Evolutionary conservation across 202 grass and related monocot species (phyloP), one percentile per base, ranked within the genome.

Genomic region (Schoenoplectus tabernaemontani): DNA sequence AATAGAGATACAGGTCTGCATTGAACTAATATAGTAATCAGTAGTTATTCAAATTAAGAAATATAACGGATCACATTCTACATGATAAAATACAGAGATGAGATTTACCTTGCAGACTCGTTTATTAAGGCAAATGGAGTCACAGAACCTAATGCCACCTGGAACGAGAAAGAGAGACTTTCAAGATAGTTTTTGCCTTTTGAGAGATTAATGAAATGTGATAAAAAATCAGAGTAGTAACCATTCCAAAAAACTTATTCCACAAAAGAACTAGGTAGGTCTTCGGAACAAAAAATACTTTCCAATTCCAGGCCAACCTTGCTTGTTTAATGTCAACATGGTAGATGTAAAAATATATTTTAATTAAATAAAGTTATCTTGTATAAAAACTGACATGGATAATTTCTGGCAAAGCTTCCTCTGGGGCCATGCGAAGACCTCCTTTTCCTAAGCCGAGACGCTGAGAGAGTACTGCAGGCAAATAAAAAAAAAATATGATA

Each of bases 401-500:
- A 48, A 95, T 82, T 89, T 98, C 78, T 59, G 77, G 83, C 83
- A 98, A 90, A 72, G 83, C 91, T 85, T 98, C 95, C 79, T 98
- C 95, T 20, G 91, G 91, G 76, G 95, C 89, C 95, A 98, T 98
- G 5, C 91, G 86, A 10, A 98, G 71, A 67, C 91, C 95, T 30
- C 89, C 88, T 89, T 98, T 98, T 85, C 95, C 95, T 80, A 98
- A 87, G 42, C 95, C 91, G 87, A 98, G 95, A 60, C 95, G 83
- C 54, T 91, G 91, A 17, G 91, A 92, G 34, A 98, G 83, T 81
- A 90, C 96, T 95, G 73, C 53, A n/a, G n/a, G n/a, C n/a, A n/a
- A 57, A 59, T 10, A 9, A 63, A 75, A 82, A n/a, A n/a, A 53
- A 58, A 80, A 82, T 10, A n/a, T n/a, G n/a, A n/a, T n/a, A n/a